Evolutionary conservation across 2,329 filamentous ascomycete species (phyloP).

Genomic region (Penicillium sp.): DNA sequence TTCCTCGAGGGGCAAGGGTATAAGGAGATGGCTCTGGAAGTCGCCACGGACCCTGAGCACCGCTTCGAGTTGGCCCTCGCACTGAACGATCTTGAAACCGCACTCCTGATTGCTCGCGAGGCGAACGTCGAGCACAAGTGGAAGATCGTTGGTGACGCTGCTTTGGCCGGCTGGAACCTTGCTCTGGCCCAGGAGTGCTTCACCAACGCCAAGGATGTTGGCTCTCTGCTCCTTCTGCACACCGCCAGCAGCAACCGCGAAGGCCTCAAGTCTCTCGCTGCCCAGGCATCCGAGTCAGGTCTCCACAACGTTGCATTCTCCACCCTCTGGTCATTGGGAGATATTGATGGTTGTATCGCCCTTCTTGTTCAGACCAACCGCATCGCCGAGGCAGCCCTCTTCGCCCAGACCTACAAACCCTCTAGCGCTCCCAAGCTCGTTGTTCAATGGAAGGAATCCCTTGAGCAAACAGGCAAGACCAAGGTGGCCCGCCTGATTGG

Average conservation of each 20-base stretch:
- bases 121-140: constrained; percentile 94
- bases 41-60: constrained; percentile 92
- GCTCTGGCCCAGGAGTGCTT: constrained; percentile 91
- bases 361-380: constrained; percentile 78
- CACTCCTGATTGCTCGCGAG: constrained; percentile 77
- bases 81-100: constrained; percentile 80
- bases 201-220: constrained; percentile 83
- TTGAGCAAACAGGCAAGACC: constrained; percentile 83
- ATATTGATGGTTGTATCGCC: constrained; percentile 78
- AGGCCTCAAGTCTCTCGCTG: constrained; percentile 71
- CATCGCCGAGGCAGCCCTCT: constrained; percentile 81
- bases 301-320: constrained; percentile 93
- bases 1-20: constrained; percentile 97
- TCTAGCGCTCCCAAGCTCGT: constrained; percentile 69
- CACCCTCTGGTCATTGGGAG: constrained; percentile 81
- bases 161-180: constrained; percentile 83
- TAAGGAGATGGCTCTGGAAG: constrained; percentile 91
- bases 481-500: constrained; percentile 83
- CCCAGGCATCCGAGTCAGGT: constrained; percentile 72
- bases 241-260: constrained; percentile 78
- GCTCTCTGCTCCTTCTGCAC: constrained; percentile 84
- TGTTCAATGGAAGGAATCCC: constrained; percentile 74
- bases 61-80: constrained; percentile 90
- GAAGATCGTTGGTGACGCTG: constrained; percentile 95
- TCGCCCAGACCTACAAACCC: constrained; percentile 94